A percentile compares a stretch with the other conserved stretches of the same genome.
phyloP scores from a whole-genome alignment of 495 filamentous ascomycete species.

The Penicillium canariense region DNA sequence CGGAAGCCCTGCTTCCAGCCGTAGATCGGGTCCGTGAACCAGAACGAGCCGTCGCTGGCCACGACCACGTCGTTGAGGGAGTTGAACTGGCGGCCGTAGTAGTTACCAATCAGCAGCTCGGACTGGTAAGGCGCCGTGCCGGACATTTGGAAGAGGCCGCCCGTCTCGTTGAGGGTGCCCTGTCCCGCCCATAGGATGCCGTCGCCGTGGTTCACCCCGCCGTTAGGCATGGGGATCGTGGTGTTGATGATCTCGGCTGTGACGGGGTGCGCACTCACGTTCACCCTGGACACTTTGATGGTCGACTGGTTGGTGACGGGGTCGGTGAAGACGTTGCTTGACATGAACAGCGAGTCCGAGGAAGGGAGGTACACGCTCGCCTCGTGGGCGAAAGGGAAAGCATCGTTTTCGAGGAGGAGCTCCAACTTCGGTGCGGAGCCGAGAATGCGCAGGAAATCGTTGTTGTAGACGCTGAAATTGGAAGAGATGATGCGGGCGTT shows the following conservation, averaged over 20 bases:
- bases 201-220: conserved; percentile 48
- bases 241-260: conserved; percentile 36
- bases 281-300: conserved; percentile 40
- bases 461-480: conserved; percentile 31
- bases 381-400: conserved; percentile 56
- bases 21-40: conserved; percentile 58
- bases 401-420: conserved; percentile 36
- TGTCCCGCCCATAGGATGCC: conserved; percentile 53
- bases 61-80: conserved; percentile 48
- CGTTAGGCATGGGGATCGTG: conserved; percentile 53
- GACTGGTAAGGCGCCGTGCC: conserved; percentile 32
- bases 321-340: conserved; percentile 49
- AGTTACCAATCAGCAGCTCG: conserved; percentile 34
- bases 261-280: conserved; percentile 25
- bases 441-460: conserved; percentile 35
- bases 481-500: conserved; percentile 15
- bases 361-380: conserved; percentile 55
- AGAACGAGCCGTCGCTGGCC: conserved; percentile 43
- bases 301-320: conserved; percentile 29
- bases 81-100: conserved; percentile 47
- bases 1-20: conserved; percentile 42
- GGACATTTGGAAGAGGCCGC: conserved; percentile 46
- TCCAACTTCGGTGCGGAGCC: conserved; percentile 36
- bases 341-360: conserved; percentile 58
- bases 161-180: conserved; percentile 44